Evolutionary conservation across 306 rosid genomes (phyloP).

Genomic region (Casuarina equisetifolia): DNA sequence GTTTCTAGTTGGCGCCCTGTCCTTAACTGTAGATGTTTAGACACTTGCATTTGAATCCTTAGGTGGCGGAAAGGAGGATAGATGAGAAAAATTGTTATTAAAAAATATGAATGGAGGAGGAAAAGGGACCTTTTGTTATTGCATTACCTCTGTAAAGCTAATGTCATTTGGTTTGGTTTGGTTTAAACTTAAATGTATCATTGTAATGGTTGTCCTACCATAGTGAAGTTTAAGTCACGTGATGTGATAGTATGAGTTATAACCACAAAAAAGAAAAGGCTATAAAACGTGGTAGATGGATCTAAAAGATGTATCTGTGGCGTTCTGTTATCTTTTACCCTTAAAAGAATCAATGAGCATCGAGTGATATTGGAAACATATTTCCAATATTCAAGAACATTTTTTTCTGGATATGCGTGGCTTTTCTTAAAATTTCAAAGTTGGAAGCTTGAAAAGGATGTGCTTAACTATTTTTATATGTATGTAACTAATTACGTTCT

Average conservation of each 20-base stretch:
- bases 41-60: background rate
- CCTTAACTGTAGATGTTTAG: background rate
- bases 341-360: background rate
- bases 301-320: background rate
- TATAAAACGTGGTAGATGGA: too few relatives aligned
- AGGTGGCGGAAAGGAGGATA: background rate
- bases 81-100: background rate
- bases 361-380: background rate
- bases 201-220: background rate
- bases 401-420: background rate
- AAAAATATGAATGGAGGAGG: background rate
- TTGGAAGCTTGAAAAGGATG: background rate
- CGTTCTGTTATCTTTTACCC: background rate
- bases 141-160: background rate
- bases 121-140: background rate
- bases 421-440: background rate
- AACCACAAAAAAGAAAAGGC: background rate
- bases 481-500: background rate
- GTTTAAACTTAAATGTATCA: background rate
- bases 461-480: background rate
- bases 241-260: background rate
- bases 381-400: background rate
- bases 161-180: background rate
- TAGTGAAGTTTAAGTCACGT: background rate
- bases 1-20: background rate